Evolutionary conservation across 495 filamentous ascomycete genomes (phyloP).

Genomic region (Chaetomium fimeti): DNA sequence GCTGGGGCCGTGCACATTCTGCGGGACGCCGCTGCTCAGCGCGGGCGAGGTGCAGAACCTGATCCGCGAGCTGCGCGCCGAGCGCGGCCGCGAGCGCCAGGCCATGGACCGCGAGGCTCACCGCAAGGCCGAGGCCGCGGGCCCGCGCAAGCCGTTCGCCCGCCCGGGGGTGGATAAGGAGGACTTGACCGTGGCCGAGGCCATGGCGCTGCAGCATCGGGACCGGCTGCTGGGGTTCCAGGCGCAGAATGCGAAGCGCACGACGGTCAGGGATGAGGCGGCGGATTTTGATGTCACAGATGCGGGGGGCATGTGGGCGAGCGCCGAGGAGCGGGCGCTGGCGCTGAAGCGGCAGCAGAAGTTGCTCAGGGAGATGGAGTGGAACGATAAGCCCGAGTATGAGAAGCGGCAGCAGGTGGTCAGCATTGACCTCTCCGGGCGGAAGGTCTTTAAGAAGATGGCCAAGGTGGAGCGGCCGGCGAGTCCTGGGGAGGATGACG

Average conservation of each 20-base stretch:
- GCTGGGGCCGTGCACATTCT: slow-evolving; percentile 92
- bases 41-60: slow-evolving; percentile 73
- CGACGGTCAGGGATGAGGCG: slow-evolving; percentile 87
- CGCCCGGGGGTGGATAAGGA: slow-evolving; percentile 35
- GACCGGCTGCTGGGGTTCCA: slow-evolving; percentile 83
- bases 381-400: slow-evolving; percentile 85
- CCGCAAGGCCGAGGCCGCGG: slow-evolving; percentile 61
- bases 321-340: slow-evolving; percentile 77
- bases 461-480: slow-evolving; percentile 54
- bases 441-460: slow-evolving; percentile 76
- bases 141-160: slow-evolving; percentile 38
- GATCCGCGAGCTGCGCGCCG: slow-evolving; percentile 80
- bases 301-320: slow-evolving; percentile 79
- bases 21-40: slow-evolving; percentile 68
- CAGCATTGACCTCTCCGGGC: slow-evolving; percentile 76
- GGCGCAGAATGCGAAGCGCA: slow-evolving; percentile 81
- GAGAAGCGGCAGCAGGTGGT: slow-evolving; percentile 89
- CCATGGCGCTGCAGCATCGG: slow-evolving; percentile 69
- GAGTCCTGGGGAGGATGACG: slow-evolving; percentile 50
- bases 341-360: slow-evolving; percentile 91
- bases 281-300: slow-evolving; percentile 83
- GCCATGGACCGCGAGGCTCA: slow-evolving; percentile 69
- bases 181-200: slow-evolving; percentile 44
- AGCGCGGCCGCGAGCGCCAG: slow-evolving; percentile 83
- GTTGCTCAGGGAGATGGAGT: slow-evolving; percentile 81